Base-by-base conservation (phyloP, 306 rosid species). In the Astragalus membranaceus region DNA sequence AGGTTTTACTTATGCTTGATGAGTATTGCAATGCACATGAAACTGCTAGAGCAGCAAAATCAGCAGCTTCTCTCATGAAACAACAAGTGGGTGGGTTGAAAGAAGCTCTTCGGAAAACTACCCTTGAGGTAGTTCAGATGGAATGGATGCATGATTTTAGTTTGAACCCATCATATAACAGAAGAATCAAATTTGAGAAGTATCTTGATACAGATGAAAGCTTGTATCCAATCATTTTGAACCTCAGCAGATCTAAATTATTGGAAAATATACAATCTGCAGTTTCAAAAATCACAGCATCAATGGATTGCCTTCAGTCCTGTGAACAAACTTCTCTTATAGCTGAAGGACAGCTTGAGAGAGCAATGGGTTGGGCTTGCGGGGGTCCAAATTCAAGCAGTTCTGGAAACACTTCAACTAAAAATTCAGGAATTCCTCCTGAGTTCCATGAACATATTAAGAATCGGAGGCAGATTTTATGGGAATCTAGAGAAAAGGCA, bases 341-440 rank as follows among this genome's bases (percentile, higher is more conserved):
- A 41, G 96, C 96, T 33, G 98, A 92, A 85, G 96, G 87, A 51
- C 96, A 92, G 75, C 96, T 92, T 69, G 96, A 89, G 88, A 88
- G 98, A 84, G 98, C 98, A 56, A 92, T 92, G 98, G 79, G 89
- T 30, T 92, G 98, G 98, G 96, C 96, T 49, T 92, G 96, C 65
- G 98, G 96, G 43, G 91, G 84, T 74, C 88, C 98, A 55, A 92
- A 78, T 81, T 79, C 91, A 17, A 83, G 78, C 69, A 72, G 85
- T 47, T 55, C 83, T 44, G 88, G 90, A 73, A 89, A 78, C 80
- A 17, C 80, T 64, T 80, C 95, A 26, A 57, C 85, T 52, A 86
- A 86, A 80, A 76, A 69, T 80, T 83, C 92, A 73, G 98, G 98
- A 72, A 90, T 92, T 81, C 98, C 98, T 82, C 86, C 88, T 14